Base-by-base conservation (phyloP, 2,329 filamentous ascomycete genomes). In the Xylaria sp. region DNA sequence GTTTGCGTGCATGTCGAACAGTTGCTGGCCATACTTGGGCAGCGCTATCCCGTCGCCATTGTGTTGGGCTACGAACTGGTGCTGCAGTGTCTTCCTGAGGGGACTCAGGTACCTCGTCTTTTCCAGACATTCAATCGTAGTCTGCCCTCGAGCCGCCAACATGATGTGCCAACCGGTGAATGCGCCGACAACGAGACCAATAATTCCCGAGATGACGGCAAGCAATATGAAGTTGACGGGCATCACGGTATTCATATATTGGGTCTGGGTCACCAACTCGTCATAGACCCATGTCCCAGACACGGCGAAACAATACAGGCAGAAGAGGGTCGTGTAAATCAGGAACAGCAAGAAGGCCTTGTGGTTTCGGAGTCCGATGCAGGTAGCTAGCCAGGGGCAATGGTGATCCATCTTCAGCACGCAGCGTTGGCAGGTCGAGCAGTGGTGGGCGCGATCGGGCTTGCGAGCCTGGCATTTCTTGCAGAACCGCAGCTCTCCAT, bases 401-500 rank as follows among this genome's bases (percentile, higher is more conserved):
- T 99, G 96, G 81, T 99, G 96, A 79, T 99, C 96, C 96, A 99
- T 99, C 85, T 99, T 99, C 80, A 99, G 86, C 31, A 99, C 94
- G 80, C 96, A 99, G 77, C 92, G 91, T 74, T 91, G 90, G 82
- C 96, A 99, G 3, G 94, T 97, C 12, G 94, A 97, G 86, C 96
- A 99, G 84, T 99, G 96, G 81, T 99, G 96, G 39, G 95, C 90
- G 70, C 96, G 93, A 82, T 99, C 96, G 51, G 96, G 96, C 84
- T 99, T 99, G 72, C 92, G 89, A 62, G 91, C 91, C 83, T 97
- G 93, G 81, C 96, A 99, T 83, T 99, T 99, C 83, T 98, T 98
- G 87, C 96, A 99, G 84, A 92, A 98, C 65, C 96, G 89, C 62
- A 92, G 83, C 76, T 92, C 92, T 75, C 96, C 96, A 51, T 93